Conservation (phyloP, 768 basidiomycete genomes). For the Galerina marginata region DNA sequence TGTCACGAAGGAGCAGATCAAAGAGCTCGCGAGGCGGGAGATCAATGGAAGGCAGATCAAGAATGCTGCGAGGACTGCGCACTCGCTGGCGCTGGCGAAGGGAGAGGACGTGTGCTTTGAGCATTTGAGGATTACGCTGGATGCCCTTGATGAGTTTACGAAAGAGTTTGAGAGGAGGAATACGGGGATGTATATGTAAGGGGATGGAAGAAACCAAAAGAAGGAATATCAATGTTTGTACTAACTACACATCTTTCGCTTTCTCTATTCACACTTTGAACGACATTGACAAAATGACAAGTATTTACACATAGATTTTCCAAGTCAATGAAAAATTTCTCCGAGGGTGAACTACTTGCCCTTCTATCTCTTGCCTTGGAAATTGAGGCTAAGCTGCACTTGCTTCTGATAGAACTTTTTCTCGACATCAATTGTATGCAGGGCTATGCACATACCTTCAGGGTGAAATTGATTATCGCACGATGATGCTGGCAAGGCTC, state of each 20-base stretch:
- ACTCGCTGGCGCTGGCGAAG: conserved; percentile 57
- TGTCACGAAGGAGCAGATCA: conserved; percentile 48
- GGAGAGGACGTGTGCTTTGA: conserved; percentile 50
- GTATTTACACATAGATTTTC: too few relatives aligned
- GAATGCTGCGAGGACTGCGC: conserved; percentile 71
- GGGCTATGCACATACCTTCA: too few relatives aligned
- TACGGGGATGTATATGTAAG: conserved; percentile 3
- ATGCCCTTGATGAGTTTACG: conserved; percentile 67
- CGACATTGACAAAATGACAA: too few relatives aligned
- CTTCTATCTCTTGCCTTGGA: too few relatives aligned
- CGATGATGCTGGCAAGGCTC: too few relatives aligned
- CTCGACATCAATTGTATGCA: too few relatives aligned
- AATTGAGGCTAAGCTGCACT: too few relatives aligned
- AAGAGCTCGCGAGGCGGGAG: conserved; percentile 50
- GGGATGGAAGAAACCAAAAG: background rate
- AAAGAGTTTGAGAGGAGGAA: conserved; percentile 43
- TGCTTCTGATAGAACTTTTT: too few relatives aligned
- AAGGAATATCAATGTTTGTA: background rate
- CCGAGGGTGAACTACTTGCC: too few relatives aligned
- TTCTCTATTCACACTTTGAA: too few relatives aligned
- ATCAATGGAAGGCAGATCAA: conserved; percentile 74
- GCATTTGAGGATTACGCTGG: conserved; percentile 62
- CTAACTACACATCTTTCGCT: background rate
- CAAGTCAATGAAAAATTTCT: too few relatives aligned
- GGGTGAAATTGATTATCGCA: too few relatives aligned